Base-by-base conservation (phyloP, 257 asterid species). In the Jacaranda mimosifolia region DNA sequence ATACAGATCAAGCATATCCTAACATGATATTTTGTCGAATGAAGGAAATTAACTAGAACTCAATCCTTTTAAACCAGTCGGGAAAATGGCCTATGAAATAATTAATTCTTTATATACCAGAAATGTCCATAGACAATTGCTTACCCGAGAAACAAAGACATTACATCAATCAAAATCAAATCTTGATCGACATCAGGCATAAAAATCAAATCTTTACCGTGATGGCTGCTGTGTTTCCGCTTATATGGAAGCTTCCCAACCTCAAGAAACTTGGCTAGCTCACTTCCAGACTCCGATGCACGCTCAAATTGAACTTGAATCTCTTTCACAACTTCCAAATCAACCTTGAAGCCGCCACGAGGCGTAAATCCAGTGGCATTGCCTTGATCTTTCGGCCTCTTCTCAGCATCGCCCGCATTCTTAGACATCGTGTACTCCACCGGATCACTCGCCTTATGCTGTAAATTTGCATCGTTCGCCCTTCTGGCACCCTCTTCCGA, bases 201-300 rank as follows among this genome's bases (percentile, higher is more conserved):
- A 66, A 84, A 82, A 63, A 53, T 59, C 35, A n/a, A 52, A 45
- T 56, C 68, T 85, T 85, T 87, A 85, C 96, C 96, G 70, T 80
- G 87, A 78, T 78, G 80, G 7, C 90, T 42, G 13, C 67, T 83
- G n/a, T 88, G 87, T 81, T 85, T 92, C 4, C 82, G 84, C 42
- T 92, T 84, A 78, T 86, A 82, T 4, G 89, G 96, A 79, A 79
- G 85, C 86, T 88, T 88, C 77, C 96, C 97, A 75, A 85, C 96
- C 87, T 92, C 97, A 40, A 92, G 94, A 78, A 90, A 79, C 85
- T 79, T 84, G 6, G 89, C 86, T 59, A 92, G 89, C 79, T 89
- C 94, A 15, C 58, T 78, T 42, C 91, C 94, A 14, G 86, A 86
- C 63, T 87, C 91, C 7, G 91, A 87, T 64, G 94, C 97, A 48